Percentiles rank a stretch among this genome's conserved stretches.
Evolutionary conservation across 148 eudicot species (phyloP).

Genomic region (Camellia granthamiana): DNA sequence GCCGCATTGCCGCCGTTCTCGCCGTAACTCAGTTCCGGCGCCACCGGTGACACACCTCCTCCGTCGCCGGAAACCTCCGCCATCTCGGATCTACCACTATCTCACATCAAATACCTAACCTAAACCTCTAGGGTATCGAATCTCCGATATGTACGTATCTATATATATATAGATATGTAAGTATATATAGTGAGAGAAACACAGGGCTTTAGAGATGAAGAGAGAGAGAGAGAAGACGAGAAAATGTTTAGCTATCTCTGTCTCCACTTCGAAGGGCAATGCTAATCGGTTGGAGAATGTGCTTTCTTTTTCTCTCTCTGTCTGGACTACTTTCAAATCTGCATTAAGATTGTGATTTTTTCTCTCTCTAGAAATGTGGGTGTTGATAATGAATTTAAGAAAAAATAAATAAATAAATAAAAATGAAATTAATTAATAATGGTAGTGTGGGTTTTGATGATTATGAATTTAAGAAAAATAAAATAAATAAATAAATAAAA

Average conservation of each 20-base stretch:
- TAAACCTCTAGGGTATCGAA: not conserved
- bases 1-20: conserved; percentile 26
- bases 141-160: not conserved
- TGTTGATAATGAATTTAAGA: not conserved
- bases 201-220: not conserved
- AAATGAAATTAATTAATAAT: too few relatives aligned
- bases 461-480: too few relatives aligned
- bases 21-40: conserved; percentile 17
- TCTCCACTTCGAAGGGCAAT: conserved; percentile 11
- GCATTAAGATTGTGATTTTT: conserved; percentile 1
- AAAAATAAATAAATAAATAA: not conserved
- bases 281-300: not conserved
- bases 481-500: too few relatives aligned
- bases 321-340: conserved; percentile 8
- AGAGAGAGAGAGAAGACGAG: conserved; percentile 15
- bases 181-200: not conserved
- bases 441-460: too few relatives aligned
- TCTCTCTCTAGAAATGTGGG: conserved; percentile 20
- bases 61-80: conserved; percentile 42
- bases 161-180: not conserved
- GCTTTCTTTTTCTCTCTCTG: conserved; percentile 4
- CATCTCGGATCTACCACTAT: conserved; percentile 39
- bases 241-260: not conserved
- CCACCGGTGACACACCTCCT: conserved; percentile 12
- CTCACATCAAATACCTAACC: conserved; percentile 26